phyloP scores from a whole-genome alignment of 2,329 filamentous ascomycete genomes.

The Plectosphaerella sp. region DNA sequence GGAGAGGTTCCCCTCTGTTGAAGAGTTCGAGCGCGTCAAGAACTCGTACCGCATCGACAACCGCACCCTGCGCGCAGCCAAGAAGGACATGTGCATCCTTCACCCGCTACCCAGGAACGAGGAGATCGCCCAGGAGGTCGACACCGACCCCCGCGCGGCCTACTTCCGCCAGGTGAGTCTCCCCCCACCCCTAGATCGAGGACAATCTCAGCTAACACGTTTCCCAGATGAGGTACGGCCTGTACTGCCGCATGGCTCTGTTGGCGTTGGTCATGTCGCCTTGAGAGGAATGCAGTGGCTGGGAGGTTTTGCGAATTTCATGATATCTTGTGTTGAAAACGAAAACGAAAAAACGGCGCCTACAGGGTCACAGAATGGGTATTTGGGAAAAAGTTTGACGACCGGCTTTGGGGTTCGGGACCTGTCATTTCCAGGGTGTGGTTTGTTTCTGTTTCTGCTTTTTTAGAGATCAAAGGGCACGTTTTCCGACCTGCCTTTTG shows the following conservation, averaged over 20 bases:
- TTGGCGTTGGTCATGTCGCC: constrained; percentile 79
- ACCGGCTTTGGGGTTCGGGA: no score
- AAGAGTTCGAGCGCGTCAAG: constrained; percentile 83
- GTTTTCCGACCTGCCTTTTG: neutral
- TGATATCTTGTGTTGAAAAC: no score
- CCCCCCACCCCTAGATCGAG: neutral
- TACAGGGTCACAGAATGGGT: neutral
- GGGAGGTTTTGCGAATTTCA: neutral
- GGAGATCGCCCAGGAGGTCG: constrained; percentile 92
- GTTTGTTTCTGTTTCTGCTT: constrained; percentile 8
- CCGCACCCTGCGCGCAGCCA: constrained; percentile 81
- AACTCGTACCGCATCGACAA: constrained; percentile 88
- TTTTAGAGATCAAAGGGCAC: constrained; percentile 1
- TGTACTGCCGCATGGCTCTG: constrained; percentile 97
- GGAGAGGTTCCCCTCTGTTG: constrained; percentile 81
- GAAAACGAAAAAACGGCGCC: neutral
- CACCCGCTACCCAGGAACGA: constrained; percentile 92
- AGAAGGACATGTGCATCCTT: constrained; percentile 90
- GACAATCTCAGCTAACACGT: constrained; percentile 33
- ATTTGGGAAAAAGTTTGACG: neutral
- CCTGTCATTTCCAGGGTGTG: neutral
- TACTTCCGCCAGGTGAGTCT: constrained; percentile 96
- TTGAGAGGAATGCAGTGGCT: constrained; percentile 5
- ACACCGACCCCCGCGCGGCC: constrained; percentile 92
- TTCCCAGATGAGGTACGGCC: constrained; percentile 86